Evolutionary conservation across 345 rosid genomes (phyloP).

Genomic region (Pugionium dolabratum): DNA sequence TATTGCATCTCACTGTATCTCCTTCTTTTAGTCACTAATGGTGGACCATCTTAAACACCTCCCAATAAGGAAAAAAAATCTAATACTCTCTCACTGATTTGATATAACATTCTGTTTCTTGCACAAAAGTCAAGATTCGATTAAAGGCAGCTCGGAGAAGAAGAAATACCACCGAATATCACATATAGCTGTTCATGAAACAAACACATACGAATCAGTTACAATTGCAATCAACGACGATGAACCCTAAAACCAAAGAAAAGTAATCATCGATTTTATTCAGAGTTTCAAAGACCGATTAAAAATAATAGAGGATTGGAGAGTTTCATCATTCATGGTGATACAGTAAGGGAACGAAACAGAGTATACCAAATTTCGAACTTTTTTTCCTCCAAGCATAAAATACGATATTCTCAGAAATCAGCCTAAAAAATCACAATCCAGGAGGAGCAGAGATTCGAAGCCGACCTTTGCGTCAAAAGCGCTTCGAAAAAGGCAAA

Average conservation of each 20-base stretch:
- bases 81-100: slow-evolving; percentile 27
- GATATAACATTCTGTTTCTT: slow-evolving; percentile 33
- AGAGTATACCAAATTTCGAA: background rate
- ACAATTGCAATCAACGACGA: background rate
- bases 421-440: background rate
- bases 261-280: background rate
- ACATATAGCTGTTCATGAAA: slow-evolving; percentile 6
- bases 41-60: slow-evolving; percentile 42
- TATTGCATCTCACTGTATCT: slow-evolving; percentile 42
- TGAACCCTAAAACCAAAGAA: slow-evolving; percentile 7
- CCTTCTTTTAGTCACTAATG: slow-evolving; percentile 36
- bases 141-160: slow-evolving; percentile 15
- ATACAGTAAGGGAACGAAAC: slow-evolving; percentile 7
- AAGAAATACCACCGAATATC: slow-evolving; percentile 11
- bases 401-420: background rate
- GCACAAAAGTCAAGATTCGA: slow-evolving; percentile 29
- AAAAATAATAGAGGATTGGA: background rate
- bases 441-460: background rate
- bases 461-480: slow-evolving; percentile 8
- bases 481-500: slow-evolving; percentile 4
- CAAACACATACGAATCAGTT: background rate
- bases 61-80: slow-evolving; percentile 25
- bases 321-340: background rate
- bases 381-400: background rate
- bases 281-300: slow-evolving; percentile 6